A percentile compares a stretch with the other conserved stretches of the same genome.
phyloP scores from a whole-genome alignment of 225 moss, liverwort and hornwort species.

The Rhytidiadelphus loreus region DNA sequence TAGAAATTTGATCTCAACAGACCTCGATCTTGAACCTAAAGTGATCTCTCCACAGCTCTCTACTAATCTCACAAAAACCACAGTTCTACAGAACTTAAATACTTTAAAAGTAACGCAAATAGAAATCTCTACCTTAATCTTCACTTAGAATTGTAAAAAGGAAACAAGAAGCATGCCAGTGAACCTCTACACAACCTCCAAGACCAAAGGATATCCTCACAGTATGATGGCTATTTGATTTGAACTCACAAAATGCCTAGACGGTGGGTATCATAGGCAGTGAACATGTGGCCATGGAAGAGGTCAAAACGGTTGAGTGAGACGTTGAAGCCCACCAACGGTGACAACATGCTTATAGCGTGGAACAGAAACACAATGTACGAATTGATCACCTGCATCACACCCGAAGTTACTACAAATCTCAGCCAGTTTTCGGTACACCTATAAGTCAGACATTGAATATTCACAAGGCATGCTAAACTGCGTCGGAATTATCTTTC shows the following conservation, averaged over 20 bases:
- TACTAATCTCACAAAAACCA: background rate
- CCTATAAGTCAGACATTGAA: background rate
- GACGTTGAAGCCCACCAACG: conserved; percentile 71
- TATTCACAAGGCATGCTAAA: background rate
- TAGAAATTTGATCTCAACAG: background rate
- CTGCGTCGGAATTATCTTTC: background rate
- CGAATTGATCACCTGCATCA: conserved; percentile 57
- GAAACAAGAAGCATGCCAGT: background rate
- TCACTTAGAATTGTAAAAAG: background rate
- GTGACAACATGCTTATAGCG: conserved; percentile 61
- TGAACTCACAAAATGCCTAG: conserved; percentile 80
- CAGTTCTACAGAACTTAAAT: background rate
- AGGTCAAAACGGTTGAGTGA: conserved; percentile 88
- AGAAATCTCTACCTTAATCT: background rate
- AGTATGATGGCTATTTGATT: background rate
- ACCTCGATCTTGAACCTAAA: background rate
- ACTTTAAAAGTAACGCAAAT: background rate
- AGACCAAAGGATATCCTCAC: background rate
- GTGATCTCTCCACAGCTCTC: background rate
- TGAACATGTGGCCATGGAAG: conserved; percentile 97
- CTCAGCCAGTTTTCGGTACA: background rate
- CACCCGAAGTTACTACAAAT: background rate
- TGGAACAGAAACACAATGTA: conserved; percentile 74
- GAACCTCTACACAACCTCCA: background rate
- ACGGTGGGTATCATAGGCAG: conserved; percentile 59